Evolutionary conservation across 202 grass and related monocot genomes (phyloP), one percentile per base, ranked within the genome.

Genomic region (Saccharum hybrid): DNA sequence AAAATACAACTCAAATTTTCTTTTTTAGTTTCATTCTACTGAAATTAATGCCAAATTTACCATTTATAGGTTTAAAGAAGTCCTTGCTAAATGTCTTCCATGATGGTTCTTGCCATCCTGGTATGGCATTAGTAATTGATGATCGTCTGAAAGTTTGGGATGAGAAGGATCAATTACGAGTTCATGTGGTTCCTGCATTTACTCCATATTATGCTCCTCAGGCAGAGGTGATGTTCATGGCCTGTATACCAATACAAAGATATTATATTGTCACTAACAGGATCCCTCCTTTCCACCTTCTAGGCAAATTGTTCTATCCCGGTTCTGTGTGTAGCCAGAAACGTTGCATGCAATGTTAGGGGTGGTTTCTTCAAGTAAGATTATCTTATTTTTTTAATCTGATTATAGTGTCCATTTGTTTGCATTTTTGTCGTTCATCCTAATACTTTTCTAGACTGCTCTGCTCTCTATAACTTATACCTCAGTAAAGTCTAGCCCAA

Each of bases 361-460:
- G 96, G 96, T n/a, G 81, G 91, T 40, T 98, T 98, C 79, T 98
- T 98, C 87, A 98, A 88, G 96, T 98, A 93, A 90, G 92, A 85
- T 49, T 52, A 42, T 65, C 18, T 26, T 66, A 4, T 62, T 46
- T 69, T 48, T n/a, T 51, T 42, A 51, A 63, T 70, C 77, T 56
- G 71, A 66, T 74, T 76, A 71, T 30, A 38, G 23, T 40, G 79
- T 61, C 43, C 73, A 40, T 61, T 31, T 87, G 37, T 63, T 83
- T 34, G 11, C 71, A 67, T 39, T 87, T 48, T 85, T 69, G 36
- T 63, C 52, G 72, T 31, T 62, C 22, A 51, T 66, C 68, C 31
- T 49, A 72, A 73, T 70, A 52, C 21, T 38, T 68, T 18, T 68
- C 31, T 69, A 61, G 48, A 65, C 39, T 70, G 41, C 40, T 22